These are phyloP conservation scores for Aspergillus fumigatus DNA, from an alignment of 2,329 filamentous ascomycete genomes.

Conservation along the genomic window DNA sequence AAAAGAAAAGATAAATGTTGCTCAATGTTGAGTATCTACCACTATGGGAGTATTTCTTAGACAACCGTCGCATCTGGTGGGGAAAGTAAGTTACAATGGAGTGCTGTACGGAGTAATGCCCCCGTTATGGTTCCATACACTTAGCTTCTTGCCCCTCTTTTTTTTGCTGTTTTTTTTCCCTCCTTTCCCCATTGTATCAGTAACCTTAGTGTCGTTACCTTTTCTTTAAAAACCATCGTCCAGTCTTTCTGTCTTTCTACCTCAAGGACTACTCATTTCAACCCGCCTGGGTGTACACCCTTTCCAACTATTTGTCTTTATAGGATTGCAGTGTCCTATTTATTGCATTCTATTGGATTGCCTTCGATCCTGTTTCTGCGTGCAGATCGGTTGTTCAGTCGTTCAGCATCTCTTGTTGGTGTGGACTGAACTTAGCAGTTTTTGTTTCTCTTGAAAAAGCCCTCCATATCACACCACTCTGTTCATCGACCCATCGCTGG, in stretches of 20 bases:
- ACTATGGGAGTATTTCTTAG: not conserved
- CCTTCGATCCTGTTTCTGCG: not conserved
- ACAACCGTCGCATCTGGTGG: not conserved
- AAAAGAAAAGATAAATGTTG: not conserved
- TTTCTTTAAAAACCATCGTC: not conserved
- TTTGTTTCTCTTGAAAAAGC: not conserved
- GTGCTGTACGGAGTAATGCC: too few species aligned
- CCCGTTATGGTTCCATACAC: not conserved
- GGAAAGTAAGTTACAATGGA: not conserved
- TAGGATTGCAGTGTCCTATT: slow-evolving; percentile 6
- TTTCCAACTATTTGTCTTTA: not conserved
- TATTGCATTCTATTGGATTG: not conserved
- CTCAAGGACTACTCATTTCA: slow-evolving; percentile 6
- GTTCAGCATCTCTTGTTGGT: not conserved
- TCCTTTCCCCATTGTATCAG: not conserved
- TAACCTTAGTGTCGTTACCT: not conserved
- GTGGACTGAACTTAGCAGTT: not conserved
- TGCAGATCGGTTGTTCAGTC: not conserved
- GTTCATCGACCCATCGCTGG: not conserved
- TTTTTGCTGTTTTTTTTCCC: slow-evolving; percentile 5
- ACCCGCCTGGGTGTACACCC: slow-evolving; percentile 6
- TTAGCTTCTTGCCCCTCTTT: slow-evolving; percentile 3
- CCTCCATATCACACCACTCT: not conserved
- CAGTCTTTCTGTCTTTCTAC: slow-evolving; percentile 1
- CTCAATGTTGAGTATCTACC: too few species aligned